Conservation (phyloP, 306 rosid genomes). For the Cucurbita ficifolia region DNA sequence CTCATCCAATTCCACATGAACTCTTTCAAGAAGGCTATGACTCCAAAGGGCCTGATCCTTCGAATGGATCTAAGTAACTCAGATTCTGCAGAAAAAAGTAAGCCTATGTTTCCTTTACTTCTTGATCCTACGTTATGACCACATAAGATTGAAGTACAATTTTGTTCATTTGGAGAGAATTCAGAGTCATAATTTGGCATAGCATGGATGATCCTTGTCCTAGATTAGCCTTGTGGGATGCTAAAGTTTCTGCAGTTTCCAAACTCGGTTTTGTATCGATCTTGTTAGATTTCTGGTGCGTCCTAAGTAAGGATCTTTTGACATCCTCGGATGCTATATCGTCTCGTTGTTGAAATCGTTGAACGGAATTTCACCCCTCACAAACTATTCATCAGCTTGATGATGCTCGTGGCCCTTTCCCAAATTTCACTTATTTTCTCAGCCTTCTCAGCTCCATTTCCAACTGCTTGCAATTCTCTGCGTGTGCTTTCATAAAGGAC, state of each 20-base stretch:
- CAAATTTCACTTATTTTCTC: slow-evolving; percentile 59
- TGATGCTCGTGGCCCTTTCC: slow-evolving; percentile 54
- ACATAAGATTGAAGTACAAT: no score
- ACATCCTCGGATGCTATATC: neutral
- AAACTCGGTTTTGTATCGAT: neutral
- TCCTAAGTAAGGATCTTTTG: neutral
- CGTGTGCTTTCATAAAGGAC: slow-evolving; percentile 85
- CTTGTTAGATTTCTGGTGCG: neutral
- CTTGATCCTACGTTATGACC: no score
- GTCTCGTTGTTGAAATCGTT: neutral
- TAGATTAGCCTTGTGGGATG: neutral
- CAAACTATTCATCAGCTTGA: slow-evolving; percentile 24
- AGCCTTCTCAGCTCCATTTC: slow-evolving; percentile 76
- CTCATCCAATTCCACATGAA: neutral
- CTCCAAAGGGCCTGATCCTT: neutral
- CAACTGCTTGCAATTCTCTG: slow-evolving; percentile 76
- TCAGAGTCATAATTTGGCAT: neutral
- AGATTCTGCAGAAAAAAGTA: neutral
- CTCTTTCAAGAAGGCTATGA: neutral
- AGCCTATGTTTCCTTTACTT: neutral
- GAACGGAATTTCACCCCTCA: neutral
- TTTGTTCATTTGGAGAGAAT: neutral
- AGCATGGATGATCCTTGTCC: neutral
- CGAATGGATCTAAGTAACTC: neutral
- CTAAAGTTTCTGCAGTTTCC: neutral